A percentile compares a stretch with the other conserved stretches of the same genome.
Conservation (phyloP, 495 filamentous ascomycete genomes). For the Neurospora cerealis region DNA sequence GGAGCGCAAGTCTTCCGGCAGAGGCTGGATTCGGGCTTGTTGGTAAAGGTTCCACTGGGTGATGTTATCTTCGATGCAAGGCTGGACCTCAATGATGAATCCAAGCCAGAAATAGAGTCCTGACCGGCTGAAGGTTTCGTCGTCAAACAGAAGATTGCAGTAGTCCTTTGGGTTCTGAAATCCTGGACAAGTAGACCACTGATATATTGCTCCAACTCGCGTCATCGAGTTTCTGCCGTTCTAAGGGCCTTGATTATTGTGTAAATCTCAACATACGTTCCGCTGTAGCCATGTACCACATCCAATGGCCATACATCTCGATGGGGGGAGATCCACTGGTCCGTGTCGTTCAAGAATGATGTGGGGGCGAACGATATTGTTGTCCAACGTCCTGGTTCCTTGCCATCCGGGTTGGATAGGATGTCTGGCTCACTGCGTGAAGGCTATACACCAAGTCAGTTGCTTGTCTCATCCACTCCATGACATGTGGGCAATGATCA, state of each 20-base stretch:
- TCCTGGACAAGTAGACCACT: background rate
- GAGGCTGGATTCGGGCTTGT: background rate
- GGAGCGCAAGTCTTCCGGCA: background rate
- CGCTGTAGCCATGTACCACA: background rate
- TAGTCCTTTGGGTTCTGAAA: background rate
- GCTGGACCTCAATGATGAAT: background rate
- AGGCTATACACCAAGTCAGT: background rate
- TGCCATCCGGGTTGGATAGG: background rate
- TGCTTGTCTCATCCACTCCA: background rate
- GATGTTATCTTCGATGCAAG: background rate
- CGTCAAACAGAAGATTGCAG: slow-evolving; percentile 2
- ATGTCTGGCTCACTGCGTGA: background rate
- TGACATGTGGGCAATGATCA: background rate
- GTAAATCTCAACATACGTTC: background rate
- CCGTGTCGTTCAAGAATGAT: background rate
- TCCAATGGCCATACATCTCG: background rate
- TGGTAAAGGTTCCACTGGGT: background rate
- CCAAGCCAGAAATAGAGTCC: slow-evolving; percentile 11
- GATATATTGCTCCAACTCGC: background rate
- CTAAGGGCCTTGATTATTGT: background rate
- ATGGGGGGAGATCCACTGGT: background rate
- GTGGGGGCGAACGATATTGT: background rate
- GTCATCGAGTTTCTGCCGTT: background rate
- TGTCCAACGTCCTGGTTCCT: background rate
- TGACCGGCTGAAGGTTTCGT: slow-evolving; percentile 6